phyloP scores from a whole-genome alignment of 1,139 yeast species.

The Candida frijolesensis region DNA sequence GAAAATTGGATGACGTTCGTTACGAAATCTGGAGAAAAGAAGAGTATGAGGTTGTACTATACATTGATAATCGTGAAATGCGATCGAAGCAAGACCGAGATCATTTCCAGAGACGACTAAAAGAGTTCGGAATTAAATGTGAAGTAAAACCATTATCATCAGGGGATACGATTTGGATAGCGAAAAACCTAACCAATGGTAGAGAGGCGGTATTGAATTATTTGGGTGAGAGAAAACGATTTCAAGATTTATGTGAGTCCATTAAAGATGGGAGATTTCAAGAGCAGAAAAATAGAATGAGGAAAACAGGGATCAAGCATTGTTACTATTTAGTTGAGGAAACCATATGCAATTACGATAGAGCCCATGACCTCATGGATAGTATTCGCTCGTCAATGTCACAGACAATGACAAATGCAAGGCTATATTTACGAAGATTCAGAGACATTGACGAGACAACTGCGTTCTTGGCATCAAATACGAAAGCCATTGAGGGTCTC shows the following conservation, averaged over 20 bases:
- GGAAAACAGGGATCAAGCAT: slow-evolving; percentile 65
- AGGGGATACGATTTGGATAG: slow-evolving; percentile 93
- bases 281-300: slow-evolving; percentile 82
- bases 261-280: slow-evolving; percentile 84
- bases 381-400: slow-evolving; percentile 80
- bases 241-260: slow-evolving; percentile 82
- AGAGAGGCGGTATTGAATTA: slow-evolving; percentile 73
- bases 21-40: slow-evolving; percentile 42
- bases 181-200: slow-evolving; percentile 58
- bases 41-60: slow-evolving; percentile 58
- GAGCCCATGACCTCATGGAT: slow-evolving; percentile 49
- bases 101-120: slow-evolving; percentile 61
- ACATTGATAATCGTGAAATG: slow-evolving; percentile 84
- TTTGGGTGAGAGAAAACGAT: slow-evolving; percentile 83
- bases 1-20: slow-evolving; percentile 24
- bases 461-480: slow-evolving; percentile 58
- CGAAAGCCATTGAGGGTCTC: slow-evolving; percentile 50
- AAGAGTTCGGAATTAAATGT: slow-evolving; percentile 48
- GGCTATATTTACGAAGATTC: slow-evolving; percentile 71
- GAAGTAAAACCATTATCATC: slow-evolving; percentile 66
- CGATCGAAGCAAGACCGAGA: slow-evolving; percentile 62
- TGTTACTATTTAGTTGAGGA: slow-evolving; percentile 87
- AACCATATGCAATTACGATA: slow-evolving; percentile 34
- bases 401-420: slow-evolving; percentile 64
- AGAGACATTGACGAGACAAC: slow-evolving; percentile 76